Base-by-base conservation (phyloP, 1,139 yeast genomes). In the Lodderomyces metapsilosis region DNA sequence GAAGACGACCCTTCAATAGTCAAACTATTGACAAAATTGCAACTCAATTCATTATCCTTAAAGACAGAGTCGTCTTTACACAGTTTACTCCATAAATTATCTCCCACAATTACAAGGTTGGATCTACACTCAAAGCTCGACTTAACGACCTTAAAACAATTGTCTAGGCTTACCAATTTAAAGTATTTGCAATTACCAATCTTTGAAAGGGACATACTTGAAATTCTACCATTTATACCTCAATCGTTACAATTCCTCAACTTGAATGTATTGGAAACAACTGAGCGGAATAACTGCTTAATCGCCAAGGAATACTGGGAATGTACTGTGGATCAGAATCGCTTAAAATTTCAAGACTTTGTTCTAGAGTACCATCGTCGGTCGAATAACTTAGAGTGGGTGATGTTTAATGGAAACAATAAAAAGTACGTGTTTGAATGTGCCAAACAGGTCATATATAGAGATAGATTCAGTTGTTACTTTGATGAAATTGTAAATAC, bases 401-500 rank as follows among this genome's bases (percentile, higher is more conserved):
- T 47, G 3, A 42, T 39, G 34, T 47, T 48, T 32, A 33, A 41
- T 16, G 40, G 38, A 21, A 38, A 42, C 17, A 42, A 40, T 18
- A 40, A 45, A 20, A 38, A 41, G 20, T 47, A 47, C 28, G 39
- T 43, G 20, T 47, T 45, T 37, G 49, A 46, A 40, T 37, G 45
- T 20, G 34, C 40, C 22, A 27, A 36, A 22, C 44, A 42, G 24
- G 37, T 47, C 7, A 41, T 47, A 11, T 40, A 41, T 40, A 39
- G 52, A 34, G 48, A 43, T 16, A 45, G 46, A n/a, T 47, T 47
- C 31, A 42, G 46, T 16, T 35, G 35, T 34, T 46, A 44, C 31
- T 48, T 45, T 40, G 34, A 42, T 17, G 38, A 31, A 33, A 36
- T 47, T 27, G 47, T 43, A 31, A 39, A 36, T 37, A 44, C 43